phyloP scores from a whole-genome alignment of 148 eudicot genomes.

The Oxyria digyna region DNA sequence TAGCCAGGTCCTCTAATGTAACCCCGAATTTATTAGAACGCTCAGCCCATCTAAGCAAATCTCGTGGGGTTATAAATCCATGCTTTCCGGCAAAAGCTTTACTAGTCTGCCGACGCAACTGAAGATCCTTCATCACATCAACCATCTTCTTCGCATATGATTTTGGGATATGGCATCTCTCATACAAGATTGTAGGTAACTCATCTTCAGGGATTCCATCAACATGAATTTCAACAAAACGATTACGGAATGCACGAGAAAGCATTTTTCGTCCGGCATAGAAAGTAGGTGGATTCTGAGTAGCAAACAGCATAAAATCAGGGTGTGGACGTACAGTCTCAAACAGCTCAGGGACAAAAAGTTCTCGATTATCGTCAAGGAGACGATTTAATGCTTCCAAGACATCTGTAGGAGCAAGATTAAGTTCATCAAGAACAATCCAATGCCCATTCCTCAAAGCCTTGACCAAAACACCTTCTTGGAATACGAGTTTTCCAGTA shows the following conservation, averaged over 20 bases:
- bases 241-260: slow-evolving; percentile 96
- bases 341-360: slow-evolving; percentile 74
- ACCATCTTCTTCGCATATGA: slow-evolving; percentile 86
- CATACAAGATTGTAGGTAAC: slow-evolving; percentile 54
- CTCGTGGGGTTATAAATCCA: slow-evolving; percentile 95
- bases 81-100: slow-evolving; percentile 98
- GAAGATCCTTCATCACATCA: slow-evolving; percentile 87
- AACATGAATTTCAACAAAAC: slow-evolving; percentile 97
- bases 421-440: slow-evolving; percentile 97
- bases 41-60: slow-evolving; percentile 89
- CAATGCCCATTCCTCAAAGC: slow-evolving; percentile 90
- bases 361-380: slow-evolving; percentile 91
- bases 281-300: slow-evolving; percentile 95
- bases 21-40: slow-evolving; percentile 53
- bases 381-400: slow-evolving; percentile 89
- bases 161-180: slow-evolving; percentile 55
- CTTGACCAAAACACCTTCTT: slow-evolving; percentile 85
- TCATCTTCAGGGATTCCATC: slow-evolving; percentile 89
- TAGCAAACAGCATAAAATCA: slow-evolving; percentile 91
- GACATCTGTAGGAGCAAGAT: slow-evolving; percentile 97
- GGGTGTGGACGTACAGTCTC: slow-evolving; percentile 88
- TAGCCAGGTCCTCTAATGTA: slow-evolving; percentile 70
- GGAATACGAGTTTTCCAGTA: slow-evolving; percentile 71
- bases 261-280: slow-evolving; percentile 98
- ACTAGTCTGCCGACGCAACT: slow-evolving; percentile 79